Conservation (phyloP, 306 rosid genomes). For the Malus orientalis region DNA sequence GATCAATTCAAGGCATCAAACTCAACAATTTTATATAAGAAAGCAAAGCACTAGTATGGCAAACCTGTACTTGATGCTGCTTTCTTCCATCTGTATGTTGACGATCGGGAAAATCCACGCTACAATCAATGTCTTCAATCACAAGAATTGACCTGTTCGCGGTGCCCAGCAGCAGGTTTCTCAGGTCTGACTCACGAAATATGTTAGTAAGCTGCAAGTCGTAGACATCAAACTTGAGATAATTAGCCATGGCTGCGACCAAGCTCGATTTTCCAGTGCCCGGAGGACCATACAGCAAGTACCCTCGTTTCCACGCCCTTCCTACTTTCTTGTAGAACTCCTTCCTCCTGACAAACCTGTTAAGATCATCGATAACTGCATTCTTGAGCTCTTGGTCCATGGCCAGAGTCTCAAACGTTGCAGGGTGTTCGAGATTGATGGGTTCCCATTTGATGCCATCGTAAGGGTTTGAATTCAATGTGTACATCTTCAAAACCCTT, state of each 20-base stretch:
- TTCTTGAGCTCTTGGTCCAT: conserved; percentile 51
- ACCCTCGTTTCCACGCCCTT: conserved; percentile 90
- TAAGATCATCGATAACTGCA: conserved; percentile 43
- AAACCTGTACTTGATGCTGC: conserved; percentile 40
- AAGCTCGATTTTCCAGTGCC: conserved; percentile 92
- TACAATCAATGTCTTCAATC: conserved; percentile 88
- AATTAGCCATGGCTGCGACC: conserved; percentile 87
- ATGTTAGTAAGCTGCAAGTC: conserved; percentile 67
- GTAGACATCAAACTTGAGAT: conserved; percentile 75
- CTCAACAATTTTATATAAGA: neutral
- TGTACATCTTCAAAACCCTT: conserved; percentile 57
- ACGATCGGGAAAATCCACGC: conserved; percentile 62
- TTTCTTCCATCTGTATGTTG: conserved; percentile 30
- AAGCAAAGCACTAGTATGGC: neutral
- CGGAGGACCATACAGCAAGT: conserved; percentile 77
- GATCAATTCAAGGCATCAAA: neutral
- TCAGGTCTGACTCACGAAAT: conserved; percentile 56
- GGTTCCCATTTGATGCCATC: conserved; percentile 54
- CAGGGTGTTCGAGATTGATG: conserved; percentile 73
- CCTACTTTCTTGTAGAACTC: conserved; percentile 79
- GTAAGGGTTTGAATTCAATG: conserved; percentile 24
- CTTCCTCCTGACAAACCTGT: conserved; percentile 62
- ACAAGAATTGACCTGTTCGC: conserved; percentile 78
- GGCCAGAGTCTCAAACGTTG: conserved; percentile 71
- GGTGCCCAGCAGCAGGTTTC: conserved; percentile 58